Conservation (phyloP, 257 asterid species). For the Jacaranda mimosifolia region DNA sequence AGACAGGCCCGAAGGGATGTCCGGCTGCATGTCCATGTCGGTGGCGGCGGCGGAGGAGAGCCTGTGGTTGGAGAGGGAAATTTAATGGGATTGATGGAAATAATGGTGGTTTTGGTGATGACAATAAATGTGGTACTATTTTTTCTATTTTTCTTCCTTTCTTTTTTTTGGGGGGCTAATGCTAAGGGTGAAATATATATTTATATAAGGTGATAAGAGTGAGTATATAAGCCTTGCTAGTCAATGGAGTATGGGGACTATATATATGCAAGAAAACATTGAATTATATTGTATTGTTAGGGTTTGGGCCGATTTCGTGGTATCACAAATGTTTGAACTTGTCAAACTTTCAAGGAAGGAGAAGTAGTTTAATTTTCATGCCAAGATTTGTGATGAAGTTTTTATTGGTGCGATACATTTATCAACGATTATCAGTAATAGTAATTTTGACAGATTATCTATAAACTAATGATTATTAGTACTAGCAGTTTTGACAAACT, state of each 20-base stretch:
- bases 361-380: background rate
- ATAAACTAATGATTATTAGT: no score
- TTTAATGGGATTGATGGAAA: background rate
- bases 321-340: constrained; percentile 64
- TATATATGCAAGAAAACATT: constrained; percentile 19
- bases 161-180: constrained; percentile 11
- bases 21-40: constrained; percentile 62
- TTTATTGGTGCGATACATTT: no score
- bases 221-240: constrained; percentile 38
- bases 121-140: constrained; percentile 34
- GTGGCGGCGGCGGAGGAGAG: constrained; percentile 26
- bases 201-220: constrained; percentile 20
- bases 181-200: constrained; percentile 25
- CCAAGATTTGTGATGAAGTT: no score
- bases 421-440: no score
- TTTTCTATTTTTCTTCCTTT: background rate
- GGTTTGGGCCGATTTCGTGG: constrained; percentile 60
- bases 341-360: constrained; percentile 48
- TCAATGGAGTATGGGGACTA: constrained; percentile 58
- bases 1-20: constrained; percentile 54
- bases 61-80: background rate
- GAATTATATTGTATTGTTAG: background rate
- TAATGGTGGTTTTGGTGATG: constrained; percentile 17
- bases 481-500: no score
- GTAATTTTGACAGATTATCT: no score